phyloP scores from a whole-genome alignment of 768 basidiomycete species.

The Boletus pseudopeckii region DNA sequence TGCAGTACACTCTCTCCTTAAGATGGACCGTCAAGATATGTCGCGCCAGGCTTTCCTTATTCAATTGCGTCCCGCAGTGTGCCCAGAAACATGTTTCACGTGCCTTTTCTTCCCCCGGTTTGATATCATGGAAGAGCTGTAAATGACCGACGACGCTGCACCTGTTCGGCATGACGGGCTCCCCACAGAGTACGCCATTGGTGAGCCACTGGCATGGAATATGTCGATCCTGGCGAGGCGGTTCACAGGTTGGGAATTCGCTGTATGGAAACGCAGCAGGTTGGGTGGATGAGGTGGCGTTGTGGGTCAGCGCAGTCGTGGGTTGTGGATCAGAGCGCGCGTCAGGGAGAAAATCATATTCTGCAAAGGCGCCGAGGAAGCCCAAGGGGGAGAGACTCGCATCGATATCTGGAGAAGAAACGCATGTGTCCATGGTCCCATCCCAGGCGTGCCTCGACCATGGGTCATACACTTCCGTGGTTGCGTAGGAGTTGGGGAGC shows the following conservation, averaged over 20 bases:
- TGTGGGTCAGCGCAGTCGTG: background rate
- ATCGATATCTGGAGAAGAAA: background rate
- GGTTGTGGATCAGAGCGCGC: background rate
- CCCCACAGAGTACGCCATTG: constrained; percentile 4
- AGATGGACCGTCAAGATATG: constrained; percentile 28
- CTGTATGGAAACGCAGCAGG: background rate
- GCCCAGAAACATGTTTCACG: constrained; percentile 19
- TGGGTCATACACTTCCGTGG: background rate
- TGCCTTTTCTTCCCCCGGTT: constrained; percentile 16
- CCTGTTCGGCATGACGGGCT: constrained; percentile 2
- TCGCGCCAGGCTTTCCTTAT: constrained; percentile 29
- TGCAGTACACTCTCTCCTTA: constrained; percentile 13
- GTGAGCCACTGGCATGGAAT: constrained; percentile 15
- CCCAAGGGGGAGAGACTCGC: background rate
- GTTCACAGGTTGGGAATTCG: background rate
- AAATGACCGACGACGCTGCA: constrained; percentile 18
- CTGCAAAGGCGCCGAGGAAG: background rate
- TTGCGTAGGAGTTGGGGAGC: background rate
- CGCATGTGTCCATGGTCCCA: background rate
- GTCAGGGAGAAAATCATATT: background rate
- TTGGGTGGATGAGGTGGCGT: background rate
- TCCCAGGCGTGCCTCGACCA: background rate
- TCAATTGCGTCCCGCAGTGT: constrained; percentile 15
- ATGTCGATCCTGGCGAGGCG: background rate
- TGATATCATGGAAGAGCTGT: constrained; percentile 10